phyloP scores from a whole-genome alignment of 495 filamentous ascomycete genomes.

The Penicillium desertorum region DNA sequence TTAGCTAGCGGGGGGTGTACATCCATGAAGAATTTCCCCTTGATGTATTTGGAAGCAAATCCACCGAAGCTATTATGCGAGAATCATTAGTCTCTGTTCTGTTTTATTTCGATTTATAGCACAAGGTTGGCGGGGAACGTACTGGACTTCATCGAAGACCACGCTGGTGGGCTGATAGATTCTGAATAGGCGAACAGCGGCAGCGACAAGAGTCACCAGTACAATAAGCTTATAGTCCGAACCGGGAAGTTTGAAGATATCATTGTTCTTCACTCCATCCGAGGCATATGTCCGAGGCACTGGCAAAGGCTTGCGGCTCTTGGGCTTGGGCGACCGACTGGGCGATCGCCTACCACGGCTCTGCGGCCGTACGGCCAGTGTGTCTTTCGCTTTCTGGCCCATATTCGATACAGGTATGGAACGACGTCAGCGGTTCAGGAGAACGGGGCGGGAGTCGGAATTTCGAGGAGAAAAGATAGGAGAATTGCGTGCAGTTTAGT shows the following conservation, averaged over 20 bases:
- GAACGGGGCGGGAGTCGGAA: conserved; percentile 8
- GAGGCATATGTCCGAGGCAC: conserved; percentile 43
- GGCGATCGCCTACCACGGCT: conserved; percentile 39
- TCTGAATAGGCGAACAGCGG: conserved; percentile 82
- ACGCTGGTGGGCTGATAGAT: conserved; percentile 96
- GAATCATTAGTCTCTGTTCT: conserved; percentile 5
- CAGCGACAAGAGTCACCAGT: conserved; percentile 70
- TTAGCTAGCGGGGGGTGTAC: conserved; percentile 98
- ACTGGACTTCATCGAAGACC: conserved; percentile 99
- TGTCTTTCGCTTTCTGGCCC: conserved; percentile 42
- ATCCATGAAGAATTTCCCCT: conserved; percentile 98
- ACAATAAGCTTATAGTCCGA: conserved; percentile 79
- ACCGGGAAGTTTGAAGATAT: conserved; percentile 61
- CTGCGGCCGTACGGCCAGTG: conserved; percentile 40
- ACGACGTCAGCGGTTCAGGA: conserved; percentile 16
- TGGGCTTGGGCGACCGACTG: conserved; percentile 45
- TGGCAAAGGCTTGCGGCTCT: conserved; percentile 37
- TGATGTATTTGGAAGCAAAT: conserved; percentile 98
- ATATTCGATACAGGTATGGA: conserved; percentile 23
- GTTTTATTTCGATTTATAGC: background rate
- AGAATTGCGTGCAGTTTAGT: background rate
- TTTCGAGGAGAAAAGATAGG: background rate
- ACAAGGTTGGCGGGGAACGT: conserved; percentile 36
- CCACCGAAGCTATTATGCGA: conserved; percentile 75
- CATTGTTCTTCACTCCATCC: conserved; percentile 53